These are phyloP conservation scores for Cryomyces antarcticus DNA, from an alignment of 495 filamentous ascomycete genomes.

Conservation along the genomic window DNA sequence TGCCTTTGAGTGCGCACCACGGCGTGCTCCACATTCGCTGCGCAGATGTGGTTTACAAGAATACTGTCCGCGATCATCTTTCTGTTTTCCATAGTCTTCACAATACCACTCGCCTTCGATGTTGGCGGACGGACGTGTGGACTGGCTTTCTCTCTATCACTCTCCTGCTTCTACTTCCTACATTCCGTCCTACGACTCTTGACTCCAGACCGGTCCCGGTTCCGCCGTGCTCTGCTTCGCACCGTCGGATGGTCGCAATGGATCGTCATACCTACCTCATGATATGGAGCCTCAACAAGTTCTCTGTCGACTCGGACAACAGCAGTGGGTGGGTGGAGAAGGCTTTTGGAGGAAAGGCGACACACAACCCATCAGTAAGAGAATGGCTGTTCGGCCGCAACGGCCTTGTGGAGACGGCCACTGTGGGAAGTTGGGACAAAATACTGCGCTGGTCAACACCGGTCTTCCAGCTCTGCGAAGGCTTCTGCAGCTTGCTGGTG, in stretches of 20 bases:
- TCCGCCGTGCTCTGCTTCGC: slow-evolving; percentile 44
- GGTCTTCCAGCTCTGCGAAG: slow-evolving; percentile 81
- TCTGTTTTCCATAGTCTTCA: slow-evolving; percentile 72
- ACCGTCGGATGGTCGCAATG: slow-evolving; percentile 58
- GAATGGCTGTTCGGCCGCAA: slow-evolving; percentile 73
- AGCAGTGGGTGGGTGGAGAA: slow-evolving; percentile 56
- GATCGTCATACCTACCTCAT: slow-evolving; percentile 61
- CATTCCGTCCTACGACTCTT: slow-evolving; percentile 62
- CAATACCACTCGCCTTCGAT: slow-evolving; percentile 89
- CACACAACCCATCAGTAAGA: slow-evolving; percentile 38
- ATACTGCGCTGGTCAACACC: slow-evolving; percentile 83
- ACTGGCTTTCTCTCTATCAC: slow-evolving; percentile 71
- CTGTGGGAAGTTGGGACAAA: slow-evolving; percentile 77
- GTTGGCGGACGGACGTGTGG: slow-evolving; percentile 88
- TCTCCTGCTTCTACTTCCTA: slow-evolving; percentile 75
- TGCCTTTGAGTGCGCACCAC: too few species aligned
- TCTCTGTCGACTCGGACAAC: slow-evolving; percentile 65
- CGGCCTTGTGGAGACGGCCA: slow-evolving; percentile 54
- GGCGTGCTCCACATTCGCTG: slow-evolving; percentile 8
- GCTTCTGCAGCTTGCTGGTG: slow-evolving; percentile 88
- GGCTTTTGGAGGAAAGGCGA: slow-evolving; percentile 50
- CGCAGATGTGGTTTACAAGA: slow-evolving; percentile 1
- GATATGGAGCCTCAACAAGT: slow-evolving; percentile 86
- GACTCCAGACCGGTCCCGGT: slow-evolving; percentile 59
- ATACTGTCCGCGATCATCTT: slow-evolving; percentile 38